Percentiles rank a stretch among this genome's conserved stretches.
These are phyloP conservation scores for Cytospora mali DNA, from an alignment of 2,329 filamentous ascomycete genomes.

Conservation along the genomic window DNA sequence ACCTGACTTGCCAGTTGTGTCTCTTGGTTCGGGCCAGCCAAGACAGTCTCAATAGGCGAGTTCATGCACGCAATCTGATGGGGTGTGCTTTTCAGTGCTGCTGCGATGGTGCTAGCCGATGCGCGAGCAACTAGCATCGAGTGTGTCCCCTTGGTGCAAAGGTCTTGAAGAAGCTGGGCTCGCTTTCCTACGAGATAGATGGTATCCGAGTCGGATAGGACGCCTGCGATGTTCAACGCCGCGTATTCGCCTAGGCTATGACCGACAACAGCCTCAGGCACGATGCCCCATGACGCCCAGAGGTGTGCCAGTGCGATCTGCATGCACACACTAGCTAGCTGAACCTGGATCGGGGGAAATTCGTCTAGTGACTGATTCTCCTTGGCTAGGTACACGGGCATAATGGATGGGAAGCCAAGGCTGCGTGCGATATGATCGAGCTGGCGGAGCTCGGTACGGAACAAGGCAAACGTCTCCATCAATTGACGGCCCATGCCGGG, in stretches of 20 bases:
- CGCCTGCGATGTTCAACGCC: constrained; percentile 69
- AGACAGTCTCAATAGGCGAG: constrained; percentile 71
- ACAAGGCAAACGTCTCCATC: constrained; percentile 39
- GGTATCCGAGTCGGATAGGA: constrained; percentile 69
- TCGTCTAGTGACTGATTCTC: constrained; percentile 41
- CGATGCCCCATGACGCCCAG: constrained; percentile 58
- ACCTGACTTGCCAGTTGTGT: constrained; percentile 47
- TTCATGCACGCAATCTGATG: constrained; percentile 72
- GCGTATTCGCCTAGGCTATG: constrained; percentile 71
- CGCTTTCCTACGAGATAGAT: constrained; percentile 72
- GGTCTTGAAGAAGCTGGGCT: constrained; percentile 64
- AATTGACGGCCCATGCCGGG: constrained; percentile 50
- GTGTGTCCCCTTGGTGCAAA: constrained; percentile 68
- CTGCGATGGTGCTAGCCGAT: constrained; percentile 30
- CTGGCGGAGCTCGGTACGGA: constrained; percentile 46
- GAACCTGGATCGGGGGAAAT: constrained; percentile 52
- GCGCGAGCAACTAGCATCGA: constrained; percentile 55
- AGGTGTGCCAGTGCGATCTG: constrained; percentile 60
- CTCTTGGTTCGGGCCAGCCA: constrained; percentile 50
- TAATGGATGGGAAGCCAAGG: constrained; percentile 57
- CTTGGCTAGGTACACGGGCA: constrained; percentile 47
- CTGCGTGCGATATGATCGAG: constrained; percentile 56
- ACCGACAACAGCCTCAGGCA: constrained; percentile 50
- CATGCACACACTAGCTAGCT: constrained; percentile 55
- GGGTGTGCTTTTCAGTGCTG: constrained; percentile 48